A percentile compares a stretch with the other conserved stretches of the same genome.
Evolutionary conservation across 768 basidiomycete species (phyloP).

Genomic region (Mycena haematopus): DNA sequence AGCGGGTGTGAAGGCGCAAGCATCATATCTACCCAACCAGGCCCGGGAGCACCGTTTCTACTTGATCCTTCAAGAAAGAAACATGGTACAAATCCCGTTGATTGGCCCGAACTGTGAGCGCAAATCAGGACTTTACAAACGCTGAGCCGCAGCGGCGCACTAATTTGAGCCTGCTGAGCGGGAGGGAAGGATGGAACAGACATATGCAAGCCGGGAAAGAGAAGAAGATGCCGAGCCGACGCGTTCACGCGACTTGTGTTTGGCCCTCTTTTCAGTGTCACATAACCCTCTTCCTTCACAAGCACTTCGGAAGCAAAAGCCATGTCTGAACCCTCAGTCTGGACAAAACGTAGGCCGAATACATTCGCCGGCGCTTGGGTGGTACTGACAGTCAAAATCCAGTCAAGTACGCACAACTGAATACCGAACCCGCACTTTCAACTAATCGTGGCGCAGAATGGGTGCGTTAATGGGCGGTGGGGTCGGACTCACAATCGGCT

Average conservation of each 20-base stretch:
- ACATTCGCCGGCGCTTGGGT: slow-evolving; percentile 20
- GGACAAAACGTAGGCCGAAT: slow-evolving; percentile 70
- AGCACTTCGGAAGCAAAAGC: slow-evolving; percentile 35
- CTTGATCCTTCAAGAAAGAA: slow-evolving; percentile 74
- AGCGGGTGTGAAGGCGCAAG: background rate
- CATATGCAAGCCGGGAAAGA: slow-evolving; percentile 7
- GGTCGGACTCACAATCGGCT: slow-evolving; percentile 95
- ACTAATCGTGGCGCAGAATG: slow-evolving; percentile 62
- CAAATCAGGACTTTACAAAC: slow-evolving; percentile 21
- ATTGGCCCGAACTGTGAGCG: slow-evolving; percentile 74
- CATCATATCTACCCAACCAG: slow-evolving; percentile 68
- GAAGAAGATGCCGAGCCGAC: background rate
- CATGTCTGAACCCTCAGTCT: slow-evolving; percentile 66
- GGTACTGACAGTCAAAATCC: slow-evolving; percentile 20
- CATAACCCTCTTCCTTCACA: slow-evolving; percentile 8
- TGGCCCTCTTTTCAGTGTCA: slow-evolving; percentile 13
- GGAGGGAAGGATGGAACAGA: slow-evolving; percentile 62
- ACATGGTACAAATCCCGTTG: slow-evolving; percentile 85
- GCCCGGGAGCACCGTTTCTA: slow-evolving; percentile 75
- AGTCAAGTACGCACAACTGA: slow-evolving; percentile 65
- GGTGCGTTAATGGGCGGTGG: slow-evolving; percentile 92
- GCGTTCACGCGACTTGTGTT: slow-evolving; percentile 28
- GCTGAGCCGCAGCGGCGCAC: slow-evolving; percentile 52
- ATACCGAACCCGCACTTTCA: slow-evolving; percentile 7
- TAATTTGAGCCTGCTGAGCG: slow-evolving; percentile 88